Base-by-base conservation (phyloP, 1,284 basidiomycete genomes). In the Boletus smithii region DNA sequence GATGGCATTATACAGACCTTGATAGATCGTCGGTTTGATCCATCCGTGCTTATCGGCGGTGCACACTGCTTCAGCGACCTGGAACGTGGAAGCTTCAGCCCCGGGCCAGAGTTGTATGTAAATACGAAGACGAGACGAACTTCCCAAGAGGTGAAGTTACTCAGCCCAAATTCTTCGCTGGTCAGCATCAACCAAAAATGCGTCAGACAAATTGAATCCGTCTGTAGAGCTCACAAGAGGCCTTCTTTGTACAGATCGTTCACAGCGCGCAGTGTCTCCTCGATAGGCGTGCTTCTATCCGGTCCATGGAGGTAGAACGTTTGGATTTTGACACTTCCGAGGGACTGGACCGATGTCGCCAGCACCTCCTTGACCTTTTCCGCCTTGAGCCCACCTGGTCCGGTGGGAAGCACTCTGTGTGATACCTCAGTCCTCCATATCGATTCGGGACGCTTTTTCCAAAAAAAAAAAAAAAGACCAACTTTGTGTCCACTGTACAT, bases 111-210 rank as follows among this genome's bases (percentile, higher is more conserved):
- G 13, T 20, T 22, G 20, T 20, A 31, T n/a, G 13, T 17, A 11
- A 16, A 14, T 5, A 30, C 29, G 17, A 22, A 16, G 41, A 44
- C 20, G 16, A 24, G 32, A 38, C 37, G 31, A 17, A 69, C 70
- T 57, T 75, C 69, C 68, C 69, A 76, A 17, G 72, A 60, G 0
- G 63, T 54, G 48, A 63, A 76, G 52, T 74, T 75, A 42, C 69
- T 73, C 37, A 74, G 40, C 7, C 73, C 74, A 34, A 76, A 69
- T 3, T 66, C 66, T 50, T 76, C 65, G 43, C 72, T 74, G 13
- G 33, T 30, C 44, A 62, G 18, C 14, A 36, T n/a, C 23, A 40
- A 27, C 23, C 27, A 49, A 33, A 31, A 18, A 17, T 16, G 22
- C 3, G n/a, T 31, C 42, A 34, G 22, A 33, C n/a, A 10, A 17